Base-by-base conservation (phyloP, 805 yeast genomes). In the Komagataella kurtzmanii region DNA sequence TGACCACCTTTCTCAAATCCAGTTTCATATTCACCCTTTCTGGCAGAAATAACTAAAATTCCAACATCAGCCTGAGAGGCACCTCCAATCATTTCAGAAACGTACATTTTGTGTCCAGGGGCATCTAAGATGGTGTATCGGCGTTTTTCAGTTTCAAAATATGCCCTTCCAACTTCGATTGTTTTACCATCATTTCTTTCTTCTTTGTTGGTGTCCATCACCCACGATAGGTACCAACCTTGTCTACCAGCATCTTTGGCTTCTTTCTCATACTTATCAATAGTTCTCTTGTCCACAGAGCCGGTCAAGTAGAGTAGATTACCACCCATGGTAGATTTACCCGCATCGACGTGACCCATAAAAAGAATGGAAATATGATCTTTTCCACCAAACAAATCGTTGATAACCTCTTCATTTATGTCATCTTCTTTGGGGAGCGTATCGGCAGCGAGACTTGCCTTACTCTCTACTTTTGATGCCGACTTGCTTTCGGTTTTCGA, bases 271-370 rank as follows among this genome's bases (percentile, higher is more conserved):
- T 91, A 91, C 70, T 93, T 93, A 61, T 93, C 99, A 58, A 93
- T 93, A 18, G 97, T 91, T 74, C 99, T 87, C 77, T 93, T 93
- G 70, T 93, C 99, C 55, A 93, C 99, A 49, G 97, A 88, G 55
- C 98, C 98, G 19, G 98, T 91, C 63, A 93, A 74, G 65, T 76
- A 91, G 57, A 93, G 77, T 59, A 93, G 74, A 71, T 93, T 93
- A 72, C 99, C 99, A 67, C 99, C 99, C 96, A 93, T 91, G 54
- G 99, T 93, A 50, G 97, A 88, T 71, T 93, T 93, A 67, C 99
- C 99, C 43, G 99, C 99, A 77, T 93, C 99, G 59, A 93, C 99
- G 66, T 93, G 99, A 61, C 99, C 99, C 98, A 93, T 93, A 72
- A 93, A 93, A 59, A 93, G 88, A 60, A 93, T 85, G 17, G 97